phyloP scores from a whole-genome alignment of 176 grass and related monocot species.

The Ensete glaucum region DNA sequence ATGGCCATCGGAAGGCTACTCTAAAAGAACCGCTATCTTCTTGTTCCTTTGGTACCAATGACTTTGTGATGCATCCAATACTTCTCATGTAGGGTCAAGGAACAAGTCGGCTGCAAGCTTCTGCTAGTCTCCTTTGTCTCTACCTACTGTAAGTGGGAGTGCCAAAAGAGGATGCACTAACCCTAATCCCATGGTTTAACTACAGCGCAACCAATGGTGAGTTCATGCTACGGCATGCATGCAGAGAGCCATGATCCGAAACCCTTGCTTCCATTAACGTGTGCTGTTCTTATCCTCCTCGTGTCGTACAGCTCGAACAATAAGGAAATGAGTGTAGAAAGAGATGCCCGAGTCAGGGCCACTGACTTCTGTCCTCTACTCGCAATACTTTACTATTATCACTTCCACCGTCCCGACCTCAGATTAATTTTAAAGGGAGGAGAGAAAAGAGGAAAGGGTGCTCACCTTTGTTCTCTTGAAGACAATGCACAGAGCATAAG shows the following conservation, averaged over 20 bases:
- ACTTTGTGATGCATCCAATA: not conserved
- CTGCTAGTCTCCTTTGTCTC: no score
- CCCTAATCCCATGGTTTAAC: no score
- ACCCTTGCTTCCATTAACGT: not conserved
- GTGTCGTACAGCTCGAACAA: not conserved
- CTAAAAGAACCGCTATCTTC: no score
- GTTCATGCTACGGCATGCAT: no score
- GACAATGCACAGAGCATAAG: not conserved
- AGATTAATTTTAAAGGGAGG: not conserved
- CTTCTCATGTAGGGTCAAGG: not conserved
- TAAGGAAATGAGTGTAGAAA: not conserved
- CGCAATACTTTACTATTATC: not conserved
- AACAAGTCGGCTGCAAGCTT: no score
- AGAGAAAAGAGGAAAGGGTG: not conserved
- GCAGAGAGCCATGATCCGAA: no score
- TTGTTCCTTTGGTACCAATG: not conserved
- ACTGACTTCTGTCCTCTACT: constrained; percentile 3
- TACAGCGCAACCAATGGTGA: no score
- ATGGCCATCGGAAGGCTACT: no score
- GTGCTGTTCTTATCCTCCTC: not conserved
- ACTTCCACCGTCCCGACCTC: not conserved
- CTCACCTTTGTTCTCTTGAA: not conserved
- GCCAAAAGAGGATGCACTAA: no score
- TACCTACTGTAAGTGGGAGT: no score
- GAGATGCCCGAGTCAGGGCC: not conserved